Conservation (phyloP, 2,329 filamentous ascomycete species). For the Penicillium nordicum region DNA sequence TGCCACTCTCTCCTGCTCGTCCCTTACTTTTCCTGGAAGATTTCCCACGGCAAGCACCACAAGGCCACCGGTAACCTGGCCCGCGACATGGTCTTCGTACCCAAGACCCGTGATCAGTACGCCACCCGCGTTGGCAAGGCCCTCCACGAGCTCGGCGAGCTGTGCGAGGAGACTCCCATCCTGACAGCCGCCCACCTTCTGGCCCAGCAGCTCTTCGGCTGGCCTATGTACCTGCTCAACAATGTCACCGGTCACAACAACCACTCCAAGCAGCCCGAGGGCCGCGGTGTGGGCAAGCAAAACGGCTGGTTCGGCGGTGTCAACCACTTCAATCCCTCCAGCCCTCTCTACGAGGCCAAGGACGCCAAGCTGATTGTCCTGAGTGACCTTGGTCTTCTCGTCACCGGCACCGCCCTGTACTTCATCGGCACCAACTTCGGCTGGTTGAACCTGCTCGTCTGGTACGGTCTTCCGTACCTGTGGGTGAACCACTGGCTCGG, state of each 20-base stretch:
- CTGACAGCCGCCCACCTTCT: constrained; percentile 71
- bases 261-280: constrained; percentile 87
- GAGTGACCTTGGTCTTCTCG: constrained; percentile 75
- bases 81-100: constrained; percentile 99
- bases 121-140: constrained; percentile 70
- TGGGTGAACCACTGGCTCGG: constrained; percentile 99
- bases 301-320: constrained; percentile 79
- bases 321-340: constrained; percentile 89
- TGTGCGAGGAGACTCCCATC: constrained; percentile 92
- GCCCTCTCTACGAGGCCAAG: constrained; percentile 86
- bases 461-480: constrained; percentile 92
- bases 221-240: constrained; percentile 84
- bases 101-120: constrained; percentile 79
- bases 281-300: constrained; percentile 85
- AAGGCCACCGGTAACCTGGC: constrained; percentile 97
- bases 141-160: constrained; percentile 77
- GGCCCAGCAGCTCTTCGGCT: constrained; percentile 83
- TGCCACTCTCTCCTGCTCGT: constrained; percentile 85
- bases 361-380: constrained; percentile 83
- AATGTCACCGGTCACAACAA: constrained; percentile 97
- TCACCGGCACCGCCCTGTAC: constrained; percentile 61
- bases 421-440: constrained; percentile 74
- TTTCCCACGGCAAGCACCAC: constrained; percentile 99
- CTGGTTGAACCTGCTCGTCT: constrained; percentile 81
- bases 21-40: constrained; percentile 99